Evolutionary conservation across 768 basidiomycete genomes (phyloP).

Genomic region (Sarcomyxa edulis): DNA sequence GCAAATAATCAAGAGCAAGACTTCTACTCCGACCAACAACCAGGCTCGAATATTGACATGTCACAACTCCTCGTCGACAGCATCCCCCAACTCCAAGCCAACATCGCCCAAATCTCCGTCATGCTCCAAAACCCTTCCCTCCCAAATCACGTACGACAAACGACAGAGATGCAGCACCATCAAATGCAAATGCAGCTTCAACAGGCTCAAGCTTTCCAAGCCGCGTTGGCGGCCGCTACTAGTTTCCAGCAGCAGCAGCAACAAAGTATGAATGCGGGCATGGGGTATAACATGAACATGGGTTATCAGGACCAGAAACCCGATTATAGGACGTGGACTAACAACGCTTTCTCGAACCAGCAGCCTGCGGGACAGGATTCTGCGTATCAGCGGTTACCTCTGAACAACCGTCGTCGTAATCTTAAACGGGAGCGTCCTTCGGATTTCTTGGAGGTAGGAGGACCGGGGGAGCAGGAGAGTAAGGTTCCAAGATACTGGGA

Average conservation of each 20-base stretch:
- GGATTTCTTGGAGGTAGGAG: constrained; percentile 75
- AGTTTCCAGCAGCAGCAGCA: constrained; percentile 53
- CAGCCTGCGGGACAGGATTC: constrained; percentile 70
- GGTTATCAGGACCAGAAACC: constrained; percentile 36
- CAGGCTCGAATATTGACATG: constrained; percentile 61
- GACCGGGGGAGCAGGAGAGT: constrained; percentile 49
- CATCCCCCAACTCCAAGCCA: constrained; percentile 81
- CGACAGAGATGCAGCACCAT: constrained; percentile 80
- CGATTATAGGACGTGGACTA: constrained; percentile 25
- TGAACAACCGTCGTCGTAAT: constrained; percentile 75
- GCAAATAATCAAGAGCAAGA: constrained; percentile 43
- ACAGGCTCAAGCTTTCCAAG: constrained; percentile 71
- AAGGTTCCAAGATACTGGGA: constrained; percentile 80
- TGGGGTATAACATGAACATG: constrained; percentile 36
- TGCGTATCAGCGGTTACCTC: constrained; percentile 79
- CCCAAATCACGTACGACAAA: constrained; percentile 66
- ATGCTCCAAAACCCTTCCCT: constrained; percentile 78
- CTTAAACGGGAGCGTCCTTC: constrained; percentile 79
- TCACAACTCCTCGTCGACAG: constrained; percentile 66
- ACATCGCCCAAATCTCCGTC: constrained; percentile 72
- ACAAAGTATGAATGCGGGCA: constrained; percentile 21
- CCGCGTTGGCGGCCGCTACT: constrained; percentile 54
- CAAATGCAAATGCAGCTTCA: constrained; percentile 75
- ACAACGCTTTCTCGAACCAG: constrained; percentile 54
- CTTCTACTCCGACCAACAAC: constrained; percentile 68